phyloP scores from a whole-genome alignment of 2,329 filamentous ascomycete genomes.

The Pyricularia pennisetigena region DNA sequence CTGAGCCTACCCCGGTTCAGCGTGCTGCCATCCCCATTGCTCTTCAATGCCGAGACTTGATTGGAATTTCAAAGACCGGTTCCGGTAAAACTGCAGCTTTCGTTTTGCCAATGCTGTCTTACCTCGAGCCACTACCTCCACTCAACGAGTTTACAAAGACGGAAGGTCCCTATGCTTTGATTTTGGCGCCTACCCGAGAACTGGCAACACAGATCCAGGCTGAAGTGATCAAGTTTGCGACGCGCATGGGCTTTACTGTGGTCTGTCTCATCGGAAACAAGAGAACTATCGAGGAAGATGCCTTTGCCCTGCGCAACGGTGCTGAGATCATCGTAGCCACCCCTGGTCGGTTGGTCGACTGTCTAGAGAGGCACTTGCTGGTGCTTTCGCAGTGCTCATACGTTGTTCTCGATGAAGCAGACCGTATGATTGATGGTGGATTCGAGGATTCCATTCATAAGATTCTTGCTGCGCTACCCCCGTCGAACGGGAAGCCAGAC shows the following conservation, averaged over 20 bases:
- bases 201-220: slow-evolving; percentile 94
- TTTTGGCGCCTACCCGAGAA: slow-evolving; percentile 92
- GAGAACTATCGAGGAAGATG: slow-evolving; percentile 77
- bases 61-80: slow-evolving; percentile 94
- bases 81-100: slow-evolving; percentile 98
- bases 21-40: slow-evolving; percentile 93
- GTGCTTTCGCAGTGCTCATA: slow-evolving; percentile 97
- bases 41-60: slow-evolving; percentile 85
- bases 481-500: slow-evolving; percentile 91
- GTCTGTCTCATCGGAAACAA: slow-evolving; percentile 98
- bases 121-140: slow-evolving; percentile 83
- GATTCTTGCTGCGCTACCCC: slow-evolving; percentile 88
- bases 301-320: slow-evolving; percentile 79
- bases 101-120: slow-evolving; percentile 81
- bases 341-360: slow-evolving; percentile 91
- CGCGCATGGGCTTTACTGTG: slow-evolving; percentile 82
- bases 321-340: slow-evolving; percentile 99
- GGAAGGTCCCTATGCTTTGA: slow-evolving; percentile 94
- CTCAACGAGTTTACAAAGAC: slow-evolving; percentile 81
- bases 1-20: slow-evolving; percentile 85
- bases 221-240: slow-evolving; percentile 87
- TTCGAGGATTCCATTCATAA: slow-evolving; percentile 98
- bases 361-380: slow-evolving; percentile 83
- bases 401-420: slow-evolving; percentile 98
- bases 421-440: slow-evolving; percentile 97